Base-by-base conservation (phyloP, 2,329 filamentous ascomycete species). In the Colletotrichum sojae region DNA sequence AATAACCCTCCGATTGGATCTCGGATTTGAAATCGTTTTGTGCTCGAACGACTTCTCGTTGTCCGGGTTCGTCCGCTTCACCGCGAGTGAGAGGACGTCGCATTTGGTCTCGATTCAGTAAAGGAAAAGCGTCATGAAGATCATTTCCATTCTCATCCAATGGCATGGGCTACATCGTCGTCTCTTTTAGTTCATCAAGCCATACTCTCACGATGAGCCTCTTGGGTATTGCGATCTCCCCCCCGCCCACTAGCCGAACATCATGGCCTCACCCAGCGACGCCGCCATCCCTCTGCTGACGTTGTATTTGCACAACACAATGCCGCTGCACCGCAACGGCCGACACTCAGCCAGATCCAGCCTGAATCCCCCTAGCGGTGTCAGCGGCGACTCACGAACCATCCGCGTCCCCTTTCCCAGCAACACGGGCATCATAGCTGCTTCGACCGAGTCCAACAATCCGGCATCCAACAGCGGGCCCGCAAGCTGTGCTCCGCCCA, bases 401-500 rank as follows among this genome's bases (percentile, higher is more conserved):
- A 79, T 71, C n/a, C 72, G 74, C 22, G 74, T 72, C 0, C 78
- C 78, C 36, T 71, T 53, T 15, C 71, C 66, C 16, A 76, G 63
- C 20, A 76, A 49, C 10, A 73, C 74, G 10, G 76, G 76, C 70
- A 77, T 76, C 25, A 76, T 63, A 6, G 76, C 74, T 31, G 70
- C 70, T 69, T 81, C 79, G 3, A 80, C 60, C 0, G 71, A 66
- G 27, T 80, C 78, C 18, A 81, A 63, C 25, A 81, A 56, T 4
- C 74, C 73, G 6, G 74, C 75, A 10, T 73, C 70, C 6, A 81
- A 62, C 31, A 75, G 76, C n/a, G 71, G 59, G 10, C 73, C 63
- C 25, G 75, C 77, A 20, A 82, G 70, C 49, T 71, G 61, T 0
- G 75, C 76, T 0, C 79, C 79, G 6, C 79, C 80, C 76, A 81